Conservation (phyloP, 148 eudicot species). For the Dianthus caryophyllus region DNA sequence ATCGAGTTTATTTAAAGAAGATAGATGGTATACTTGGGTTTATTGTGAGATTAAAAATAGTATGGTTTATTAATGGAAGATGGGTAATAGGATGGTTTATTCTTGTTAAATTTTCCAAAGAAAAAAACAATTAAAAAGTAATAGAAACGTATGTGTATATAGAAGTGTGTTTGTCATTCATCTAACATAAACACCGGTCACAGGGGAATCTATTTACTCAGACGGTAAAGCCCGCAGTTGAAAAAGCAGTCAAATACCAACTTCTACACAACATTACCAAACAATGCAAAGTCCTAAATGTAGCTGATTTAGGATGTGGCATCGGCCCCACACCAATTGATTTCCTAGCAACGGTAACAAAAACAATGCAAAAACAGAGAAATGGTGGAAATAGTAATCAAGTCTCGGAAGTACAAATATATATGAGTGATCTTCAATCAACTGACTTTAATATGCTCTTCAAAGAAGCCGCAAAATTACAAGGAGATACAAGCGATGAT, state of each 20-base stretch:
- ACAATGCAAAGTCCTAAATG: not conserved
- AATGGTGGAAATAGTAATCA: not conserved
- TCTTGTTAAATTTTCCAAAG: too few relatives aligned
- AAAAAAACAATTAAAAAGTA: too few relatives aligned
- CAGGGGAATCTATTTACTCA: too few relatives aligned
- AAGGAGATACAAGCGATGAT: not conserved
- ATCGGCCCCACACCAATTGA: not conserved
- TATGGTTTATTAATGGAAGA: too few relatives aligned
- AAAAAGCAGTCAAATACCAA: not conserved
- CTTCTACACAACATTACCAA: not conserved
- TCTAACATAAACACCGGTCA: too few relatives aligned
- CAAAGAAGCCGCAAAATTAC: not conserved
- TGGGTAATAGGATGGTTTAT: too few relatives aligned
- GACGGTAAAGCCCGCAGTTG: not conserved
- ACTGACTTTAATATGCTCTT: slow-evolving; percentile 24
- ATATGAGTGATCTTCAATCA: too few relatives aligned
- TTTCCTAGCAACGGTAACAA: not conserved
- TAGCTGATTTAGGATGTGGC: slow-evolving; percentile 14
- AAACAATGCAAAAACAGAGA: not conserved
- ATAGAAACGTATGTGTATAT: too few relatives aligned
- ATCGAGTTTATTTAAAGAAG: too few relatives aligned
- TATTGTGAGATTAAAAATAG: too few relatives aligned
- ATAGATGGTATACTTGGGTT: too few relatives aligned
- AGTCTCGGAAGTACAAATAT: slow-evolving; percentile 16
- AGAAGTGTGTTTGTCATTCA: too few relatives aligned